Base-by-base conservation (phyloP, 2,329 filamentous ascomycete genomes). In the Drechslerella stenobrocha region DNA sequence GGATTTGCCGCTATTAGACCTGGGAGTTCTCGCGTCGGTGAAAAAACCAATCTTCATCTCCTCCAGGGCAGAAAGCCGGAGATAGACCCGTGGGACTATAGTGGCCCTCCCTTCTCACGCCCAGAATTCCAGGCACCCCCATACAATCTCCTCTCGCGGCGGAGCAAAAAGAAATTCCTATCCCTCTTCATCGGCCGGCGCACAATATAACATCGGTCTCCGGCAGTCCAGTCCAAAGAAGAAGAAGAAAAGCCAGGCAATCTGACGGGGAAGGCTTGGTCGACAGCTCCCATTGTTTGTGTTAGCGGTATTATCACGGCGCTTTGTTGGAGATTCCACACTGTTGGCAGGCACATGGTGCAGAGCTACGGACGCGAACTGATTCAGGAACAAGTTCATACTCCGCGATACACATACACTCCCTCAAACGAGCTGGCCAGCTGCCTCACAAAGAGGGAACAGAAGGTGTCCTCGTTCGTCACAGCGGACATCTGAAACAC, bases 11-110 rank as follows among this genome's bases (percentile, higher is more conserved):
- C n/a, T 18, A 18, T 40, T 35, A 58, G 22, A 32, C 13, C n/a
- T 35, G 8, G 20, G 8, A 13, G 18, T 15, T 20, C n/a, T n/a
- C n/a, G 13, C 45, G n/a, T 42, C 8, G 13, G 37, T 9, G 45
- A 13, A n/a, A 35, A 15, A 5, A 5, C 13, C 23, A 44, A 53
- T 18, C 15, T 32, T 34, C n/a, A 34, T 28, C 15, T 22, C 26
- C 35, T 18, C 40, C 37, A 13, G 20, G 30, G 37, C 37, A 18
- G 37, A 47, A 18, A 22, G 15, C 24, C 26, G 46, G n/a, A 56
- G 42, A 9, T 3, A 26, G 42, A n/a, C 11, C 7, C 28, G 11
- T 30, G 28, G 28, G 28, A 30, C 5, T 5, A 30, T 30, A 30
- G 5, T 30, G 28, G 11, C 11, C 5, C 28, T 11, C 28, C 5